Base-by-base conservation (phyloP, 2,329 filamentous ascomycete species). In the Geosmithia morbida region DNA sequence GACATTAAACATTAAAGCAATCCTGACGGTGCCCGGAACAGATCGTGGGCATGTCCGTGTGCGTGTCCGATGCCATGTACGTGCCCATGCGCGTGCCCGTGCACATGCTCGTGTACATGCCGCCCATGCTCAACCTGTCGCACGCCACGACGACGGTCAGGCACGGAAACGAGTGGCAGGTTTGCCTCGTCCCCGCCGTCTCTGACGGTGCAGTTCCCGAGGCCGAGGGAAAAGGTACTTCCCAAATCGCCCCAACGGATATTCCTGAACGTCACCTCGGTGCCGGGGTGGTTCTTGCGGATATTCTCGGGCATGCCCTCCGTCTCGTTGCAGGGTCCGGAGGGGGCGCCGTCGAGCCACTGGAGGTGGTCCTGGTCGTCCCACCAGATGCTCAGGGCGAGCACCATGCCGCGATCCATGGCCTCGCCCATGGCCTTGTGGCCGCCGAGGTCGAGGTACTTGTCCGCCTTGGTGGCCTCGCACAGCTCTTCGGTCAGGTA, bases 171-270 rank as follows among this genome's bases (percentile, higher is more conserved):
- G 8, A 26, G 22, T 8, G 22, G 22, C 22, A 4, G 4, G 8
- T 26, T 26, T 5, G 22, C 22, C 22, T 26, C 33, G 33, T 11
- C 14, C 6, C 33, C 33, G 11, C 13, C 33, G 13, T 11, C 33
- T 3, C 13, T 37, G 11, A 11, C 33, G 13, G 33, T 11, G 33
- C 11, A 13, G 33, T 37, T 5, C 33, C 33, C 5, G 33, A 5
- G 10, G 11, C 33, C 33, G 33, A 13, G 5, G 33, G 10, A 37
- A 46, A 64, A 74, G 1, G 71, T 80, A 17, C 72, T 74, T 4
- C 69, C 74, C 54, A 81, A 72, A 52, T 80, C 74, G n/a, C 77
- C 77, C 67, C 74, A 76, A 54, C 69, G 70, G 53, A 81, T 72
- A 54, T 78, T 71, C 51, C 68, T 72, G 55, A 76, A 80, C 1